Evolutionary conservation across 2,329 filamentous ascomycete species (phyloP).

Genomic region (Sclerotinia trifoliorum): DNA sequence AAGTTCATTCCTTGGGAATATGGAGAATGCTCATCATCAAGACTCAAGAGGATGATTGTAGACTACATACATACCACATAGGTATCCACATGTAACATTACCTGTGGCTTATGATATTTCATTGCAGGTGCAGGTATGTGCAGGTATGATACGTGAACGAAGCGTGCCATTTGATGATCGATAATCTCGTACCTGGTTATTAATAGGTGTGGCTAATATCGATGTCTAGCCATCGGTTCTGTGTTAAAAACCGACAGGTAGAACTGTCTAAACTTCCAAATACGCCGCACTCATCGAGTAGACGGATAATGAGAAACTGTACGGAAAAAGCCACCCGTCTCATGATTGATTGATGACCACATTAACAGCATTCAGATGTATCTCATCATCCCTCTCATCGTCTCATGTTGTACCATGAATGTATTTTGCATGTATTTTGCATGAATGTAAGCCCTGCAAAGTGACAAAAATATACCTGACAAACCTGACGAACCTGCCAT

Average conservation of each 20-base stretch:
- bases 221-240: not conserved
- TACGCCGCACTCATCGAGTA: not conserved
- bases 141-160: no score
- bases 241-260: not conserved
- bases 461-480: not conserved
- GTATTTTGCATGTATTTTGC: not conserved
- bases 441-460: not conserved
- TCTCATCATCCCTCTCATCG: conserved; percentile 2
- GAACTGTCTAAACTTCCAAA: not conserved
- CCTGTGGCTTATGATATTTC: no score
- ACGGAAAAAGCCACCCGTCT: not conserved
- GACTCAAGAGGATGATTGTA: no score
- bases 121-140: no score
- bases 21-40: not conserved
- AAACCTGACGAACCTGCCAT: not conserved
- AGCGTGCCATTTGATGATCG: no score
- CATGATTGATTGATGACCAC: not conserved
- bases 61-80: no score
- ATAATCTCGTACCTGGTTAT: not conserved
- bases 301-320: not conserved
- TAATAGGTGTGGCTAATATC: not conserved
- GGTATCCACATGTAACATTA: not conserved
- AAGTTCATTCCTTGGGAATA: not conserved
- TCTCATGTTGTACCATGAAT: not conserved
- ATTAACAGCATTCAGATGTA: not conserved